Conservation (phyloP, 169 alveolate genomes). For the Cryptosporidium tyzzeri region DNA sequence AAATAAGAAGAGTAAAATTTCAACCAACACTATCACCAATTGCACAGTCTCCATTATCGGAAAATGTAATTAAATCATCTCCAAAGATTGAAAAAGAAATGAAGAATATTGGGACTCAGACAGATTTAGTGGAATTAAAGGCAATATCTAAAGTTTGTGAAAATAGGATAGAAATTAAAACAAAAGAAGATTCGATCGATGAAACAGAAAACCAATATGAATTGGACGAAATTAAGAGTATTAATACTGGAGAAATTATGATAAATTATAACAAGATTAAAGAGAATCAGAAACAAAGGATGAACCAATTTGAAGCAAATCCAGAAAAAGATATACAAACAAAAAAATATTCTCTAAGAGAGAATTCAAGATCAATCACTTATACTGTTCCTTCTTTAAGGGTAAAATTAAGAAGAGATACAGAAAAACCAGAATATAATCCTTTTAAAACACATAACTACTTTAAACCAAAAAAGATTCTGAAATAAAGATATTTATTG, state of each 20-base stretch:
- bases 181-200: neutral
- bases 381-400: conserved; percentile 71
- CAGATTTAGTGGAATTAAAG: conserved; percentile 4
- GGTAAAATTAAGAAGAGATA: conserved; percentile 73
- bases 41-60: conserved; percentile 71
- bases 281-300: neutral
- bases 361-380: conserved; percentile 55
- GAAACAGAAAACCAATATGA: conserved; percentile 1
- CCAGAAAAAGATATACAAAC: neutral
- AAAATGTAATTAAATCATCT: neutral
- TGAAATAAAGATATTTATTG: neutral
- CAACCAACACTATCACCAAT: conserved; percentile 72
- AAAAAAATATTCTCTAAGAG: conserved; percentile 54
- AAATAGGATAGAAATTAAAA: neutral
- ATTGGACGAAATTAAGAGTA: conserved; percentile 8
- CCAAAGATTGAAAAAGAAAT: conserved; percentile 7
- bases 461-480: conserved; percentile 39
- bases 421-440: conserved; percentile 69
- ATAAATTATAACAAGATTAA: neutral
- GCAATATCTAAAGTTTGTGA: neutral
- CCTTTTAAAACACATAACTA: conserved; percentile 73
- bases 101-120: conserved; percentile 17
- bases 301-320: neutral
- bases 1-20: conserved; percentile 60
- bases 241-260: neutral